Evolutionary conservation across 495 filamentous ascomycete genomes (phyloP).

Genomic region (Aspergillus sparsus): DNA sequence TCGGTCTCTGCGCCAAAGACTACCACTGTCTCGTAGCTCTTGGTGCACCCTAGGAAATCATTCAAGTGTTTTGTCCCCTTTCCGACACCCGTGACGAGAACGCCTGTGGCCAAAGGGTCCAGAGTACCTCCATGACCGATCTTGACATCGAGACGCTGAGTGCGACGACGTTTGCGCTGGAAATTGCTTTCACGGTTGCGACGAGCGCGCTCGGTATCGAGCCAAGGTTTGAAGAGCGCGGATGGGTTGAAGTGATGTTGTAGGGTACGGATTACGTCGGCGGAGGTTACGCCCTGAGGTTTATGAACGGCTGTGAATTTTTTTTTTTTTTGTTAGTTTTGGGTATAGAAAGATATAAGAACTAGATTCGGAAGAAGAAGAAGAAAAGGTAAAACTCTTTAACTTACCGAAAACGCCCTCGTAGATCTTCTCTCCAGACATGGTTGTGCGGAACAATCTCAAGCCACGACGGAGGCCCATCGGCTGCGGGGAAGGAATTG

Average conservation of each 20-base stretch:
- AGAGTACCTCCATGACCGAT: slow-evolving; percentile 96
- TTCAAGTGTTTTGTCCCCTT: slow-evolving; percentile 81
- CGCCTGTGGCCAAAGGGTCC: slow-evolving; percentile 90
- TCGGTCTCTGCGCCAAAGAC: slow-evolving; percentile 93
- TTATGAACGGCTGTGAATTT: slow-evolving; percentile 80
- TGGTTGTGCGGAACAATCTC: slow-evolving; percentile 49
- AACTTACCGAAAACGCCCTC: slow-evolving; percentile 73
- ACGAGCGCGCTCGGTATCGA: slow-evolving; percentile 56
- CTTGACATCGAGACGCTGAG: slow-evolving; percentile 69
- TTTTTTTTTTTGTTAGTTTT: background rate
- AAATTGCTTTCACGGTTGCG: slow-evolving; percentile 54
- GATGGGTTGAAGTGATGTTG: slow-evolving; percentile 84
- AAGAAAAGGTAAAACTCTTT: background rate
- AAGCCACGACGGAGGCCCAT: slow-evolving; percentile 39
- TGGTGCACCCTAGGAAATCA: slow-evolving; percentile 81
- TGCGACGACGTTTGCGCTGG: slow-evolving; percentile 58
- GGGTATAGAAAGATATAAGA: background rate
- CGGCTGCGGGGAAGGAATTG: slow-evolving; percentile 18
- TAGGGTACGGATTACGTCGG: slow-evolving; percentile 81
- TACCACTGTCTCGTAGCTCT: slow-evolving; percentile 86
- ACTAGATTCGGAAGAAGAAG: background rate
- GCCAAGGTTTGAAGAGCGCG: slow-evolving; percentile 68
- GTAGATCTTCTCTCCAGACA: slow-evolving; percentile 59
- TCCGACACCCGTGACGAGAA: slow-evolving; percentile 84
- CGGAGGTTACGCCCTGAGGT: slow-evolving; percentile 78